Base-by-base conservation (phyloP, 1,284 basidiomycete genomes). In the Mycosarcoma maydis region DNA sequence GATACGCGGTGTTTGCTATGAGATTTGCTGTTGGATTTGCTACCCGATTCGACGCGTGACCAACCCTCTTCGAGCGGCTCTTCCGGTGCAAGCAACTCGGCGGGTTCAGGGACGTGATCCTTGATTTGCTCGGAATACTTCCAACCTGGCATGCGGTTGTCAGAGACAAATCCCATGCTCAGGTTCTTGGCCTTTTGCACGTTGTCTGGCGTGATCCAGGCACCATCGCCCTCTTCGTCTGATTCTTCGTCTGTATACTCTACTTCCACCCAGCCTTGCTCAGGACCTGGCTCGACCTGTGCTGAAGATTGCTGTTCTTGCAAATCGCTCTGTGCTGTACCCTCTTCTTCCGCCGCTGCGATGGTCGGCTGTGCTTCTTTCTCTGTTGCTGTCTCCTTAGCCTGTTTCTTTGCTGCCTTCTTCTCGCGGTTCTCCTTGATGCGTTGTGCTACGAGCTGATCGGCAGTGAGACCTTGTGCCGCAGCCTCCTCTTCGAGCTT, bases 171-270 rank as follows among this genome's bases (percentile, higher is more conserved):
- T 20, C 94, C 89, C 37, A 97, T 87, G 33, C 91, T 92, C 23
- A 89, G 87, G 17, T 93, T 94, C 83, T 96, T 94, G 85, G 98
- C 91, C 44, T 90, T 81, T 19, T 86, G 87, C 53, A 95, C 89
- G 76, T 98, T 99, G 44, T 87, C 85, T 0, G 93, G 92, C 9
- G 94, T 98, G 83, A 99, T 97, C 96, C 96, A 99, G 78, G 94
- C 94, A 33, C 77, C 75, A 14, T 67, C 77, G 24, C 74, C 75
- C 49, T 71, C 73, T 5, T 72, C 72, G 10, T 59, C 48, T 3
- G 92, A 94, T 79, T 90, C 90, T 9, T 89, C 91, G 73, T 92
- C 92, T 54, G 90, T 90, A 41, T 87, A 81, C 11, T 80, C 88
- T 1, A 86, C 88, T 22, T 73, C 61, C 20, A 57, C 26, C 39